Conservation (phyloP, 768 basidiomycete species). For the Lentinus tigrinus region DNA sequence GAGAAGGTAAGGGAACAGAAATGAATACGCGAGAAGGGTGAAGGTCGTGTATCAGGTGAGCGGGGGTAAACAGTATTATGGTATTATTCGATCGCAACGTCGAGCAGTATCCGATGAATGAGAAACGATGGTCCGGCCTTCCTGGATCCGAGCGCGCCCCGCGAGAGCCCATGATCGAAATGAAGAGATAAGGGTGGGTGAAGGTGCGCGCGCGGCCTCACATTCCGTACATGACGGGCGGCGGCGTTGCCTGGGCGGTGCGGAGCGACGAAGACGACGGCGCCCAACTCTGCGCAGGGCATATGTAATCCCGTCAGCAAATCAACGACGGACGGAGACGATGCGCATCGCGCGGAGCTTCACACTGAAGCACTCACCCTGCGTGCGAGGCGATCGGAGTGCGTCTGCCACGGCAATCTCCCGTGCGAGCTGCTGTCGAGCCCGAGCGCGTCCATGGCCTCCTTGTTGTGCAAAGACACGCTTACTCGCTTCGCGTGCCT, state of each 20-base stretch:
- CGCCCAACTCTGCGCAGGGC: slow-evolving; percentile 1
- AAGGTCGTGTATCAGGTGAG: too few species aligned
- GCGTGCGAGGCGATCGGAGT: slow-evolving; percentile 12
- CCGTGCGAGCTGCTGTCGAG: slow-evolving; percentile 12
- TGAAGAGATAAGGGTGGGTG: neutral
- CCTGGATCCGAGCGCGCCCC: neutral
- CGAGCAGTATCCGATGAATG: too few species aligned
- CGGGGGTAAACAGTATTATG: too few species aligned
- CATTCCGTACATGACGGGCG: neutral
- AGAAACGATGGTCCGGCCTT: too few species aligned
- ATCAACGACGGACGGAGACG: neutral
- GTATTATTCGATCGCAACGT: too few species aligned
- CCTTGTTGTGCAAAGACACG: slow-evolving; percentile 25
- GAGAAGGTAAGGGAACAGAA: neutral
- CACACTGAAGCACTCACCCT: slow-evolving; percentile 10
- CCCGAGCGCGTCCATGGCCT: slow-evolving; percentile 23
- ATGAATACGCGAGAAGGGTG: neutral
- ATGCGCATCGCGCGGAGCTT: neutral
- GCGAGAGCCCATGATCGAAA: neutral
- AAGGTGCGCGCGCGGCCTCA: neutral
- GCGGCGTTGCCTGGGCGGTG: neutral
- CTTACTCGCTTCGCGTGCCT: slow-evolving; percentile 43
- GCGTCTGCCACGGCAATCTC: slow-evolving; percentile 21
- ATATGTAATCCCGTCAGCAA: neutral
- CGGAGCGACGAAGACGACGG: neutral